Evolutionary conservation across 257 asterid species (phyloP).

Genomic region (Petunia secreta): DNA sequence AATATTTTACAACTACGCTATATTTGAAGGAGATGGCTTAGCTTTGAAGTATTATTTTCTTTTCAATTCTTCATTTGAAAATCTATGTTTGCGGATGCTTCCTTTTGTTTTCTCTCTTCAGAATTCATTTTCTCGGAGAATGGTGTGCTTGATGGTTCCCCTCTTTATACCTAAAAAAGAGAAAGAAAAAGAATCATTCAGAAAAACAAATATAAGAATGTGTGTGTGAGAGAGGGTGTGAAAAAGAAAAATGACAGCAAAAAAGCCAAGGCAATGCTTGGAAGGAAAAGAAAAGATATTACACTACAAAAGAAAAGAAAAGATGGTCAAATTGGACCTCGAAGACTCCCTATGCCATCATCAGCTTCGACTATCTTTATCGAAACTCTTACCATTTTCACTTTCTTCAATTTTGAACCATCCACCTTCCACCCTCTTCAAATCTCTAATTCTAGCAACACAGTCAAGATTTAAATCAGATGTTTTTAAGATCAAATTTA

Average conservation of each 20-base stretch:
- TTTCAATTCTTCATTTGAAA: not conserved
- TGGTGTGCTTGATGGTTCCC: conserved; percentile 40
- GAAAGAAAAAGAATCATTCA: conserved; percentile 35
- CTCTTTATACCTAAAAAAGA: conserved; percentile 45
- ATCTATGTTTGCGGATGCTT: not conserved
- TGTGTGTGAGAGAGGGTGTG: conserved; percentile 35
- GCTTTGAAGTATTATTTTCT: not conserved
- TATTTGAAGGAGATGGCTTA: not conserved
- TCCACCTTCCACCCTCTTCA: not conserved
- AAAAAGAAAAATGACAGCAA: conserved; percentile 73
- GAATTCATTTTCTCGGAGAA: conserved; percentile 39
- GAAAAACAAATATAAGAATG: conserved; percentile 29
- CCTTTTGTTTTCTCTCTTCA: not conserved
- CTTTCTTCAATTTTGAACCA: conserved; percentile 38
- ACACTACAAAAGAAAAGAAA: conserved; percentile 46
- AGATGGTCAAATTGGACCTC: conserved; percentile 96
- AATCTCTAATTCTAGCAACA: not conserved
- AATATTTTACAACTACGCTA: not conserved
- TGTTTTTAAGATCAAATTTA: no score
- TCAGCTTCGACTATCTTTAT: conserved; percentile 82
- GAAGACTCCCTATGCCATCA: conserved; percentile 80
- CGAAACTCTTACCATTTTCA: conserved; percentile 66
- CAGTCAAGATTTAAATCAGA: not conserved
- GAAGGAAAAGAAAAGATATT: conserved; percentile 56
- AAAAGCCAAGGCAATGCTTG: conserved; percentile 64